Conservation (phyloP, 805 yeast species). For the Grigorovia humatica region DNA sequence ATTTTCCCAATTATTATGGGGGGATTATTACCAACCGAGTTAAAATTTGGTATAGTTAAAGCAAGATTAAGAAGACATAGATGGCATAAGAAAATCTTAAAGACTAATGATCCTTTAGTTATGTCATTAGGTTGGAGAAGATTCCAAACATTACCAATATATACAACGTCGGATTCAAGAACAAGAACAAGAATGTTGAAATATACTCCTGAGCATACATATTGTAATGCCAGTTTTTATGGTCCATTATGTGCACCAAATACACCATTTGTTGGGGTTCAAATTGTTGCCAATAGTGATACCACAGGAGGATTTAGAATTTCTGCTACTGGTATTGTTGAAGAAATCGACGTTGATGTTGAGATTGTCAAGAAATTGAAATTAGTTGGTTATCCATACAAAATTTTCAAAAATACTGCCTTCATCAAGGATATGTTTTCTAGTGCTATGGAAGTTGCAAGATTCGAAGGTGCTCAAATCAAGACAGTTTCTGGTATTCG, state of each 20-base stretch:
- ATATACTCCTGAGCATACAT: conserved; percentile 96
- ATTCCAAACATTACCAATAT: conserved; percentile 91
- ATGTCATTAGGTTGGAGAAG: conserved; percentile 96
- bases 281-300: conserved; percentile 69
- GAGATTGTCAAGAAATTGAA: conserved; percentile 95
- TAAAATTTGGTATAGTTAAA: conserved; percentile 83
- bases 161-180: conserved; percentile 93
- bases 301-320: conserved; percentile 88
- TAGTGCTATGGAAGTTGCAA: conserved; percentile 87
- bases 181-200: conserved; percentile 96
- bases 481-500: conserved; percentile 95
- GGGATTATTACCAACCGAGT: conserved; percentile 82
- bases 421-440: conserved; percentile 95
- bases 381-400: conserved; percentile 88
- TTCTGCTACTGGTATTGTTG: conserved; percentile 94
- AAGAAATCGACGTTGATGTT: conserved; percentile 76
- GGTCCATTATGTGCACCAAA: conserved; percentile 97
- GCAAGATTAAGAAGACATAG: conserved; percentile 95
- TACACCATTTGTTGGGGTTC: conserved; percentile 94
- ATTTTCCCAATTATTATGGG: conserved; percentile 80
- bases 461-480: conserved; percentile 95
- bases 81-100: conserved; percentile 95
- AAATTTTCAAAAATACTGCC: conserved; percentile 91
- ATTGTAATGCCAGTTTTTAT: conserved; percentile 89
- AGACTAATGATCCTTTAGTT: conserved; percentile 91